Evolutionary conservation across 257 asterid species (phyloP).

Genomic region (Capsicum chinense): DNA sequence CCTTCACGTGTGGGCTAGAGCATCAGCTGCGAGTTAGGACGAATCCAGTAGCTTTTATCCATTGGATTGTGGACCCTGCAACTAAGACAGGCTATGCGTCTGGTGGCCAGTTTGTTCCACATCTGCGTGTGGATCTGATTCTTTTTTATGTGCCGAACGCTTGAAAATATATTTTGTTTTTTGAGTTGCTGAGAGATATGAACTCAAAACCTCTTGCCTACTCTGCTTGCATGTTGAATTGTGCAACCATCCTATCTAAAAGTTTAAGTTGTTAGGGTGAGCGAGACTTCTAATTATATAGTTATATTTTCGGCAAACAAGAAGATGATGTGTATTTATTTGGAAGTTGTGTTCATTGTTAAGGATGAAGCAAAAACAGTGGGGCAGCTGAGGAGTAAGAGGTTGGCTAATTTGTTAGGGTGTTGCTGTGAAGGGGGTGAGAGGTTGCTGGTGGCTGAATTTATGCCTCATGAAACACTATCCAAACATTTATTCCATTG

Average conservation of each 20-base stretch:
- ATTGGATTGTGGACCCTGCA: background rate
- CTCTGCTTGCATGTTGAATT: background rate
- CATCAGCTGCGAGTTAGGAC: background rate
- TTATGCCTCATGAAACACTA: constrained; percentile 56
- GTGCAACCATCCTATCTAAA: background rate
- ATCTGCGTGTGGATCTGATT: background rate
- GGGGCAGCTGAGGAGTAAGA: constrained; percentile 52
- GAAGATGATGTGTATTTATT: background rate
- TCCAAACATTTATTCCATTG: constrained; percentile 57
- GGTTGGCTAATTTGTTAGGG: constrained; percentile 53
- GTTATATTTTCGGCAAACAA: background rate
- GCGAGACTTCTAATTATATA: background rate
- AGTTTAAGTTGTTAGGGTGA: background rate
- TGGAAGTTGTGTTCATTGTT: constrained; percentile 25
- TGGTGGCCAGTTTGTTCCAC: background rate
- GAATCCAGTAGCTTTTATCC: background rate
- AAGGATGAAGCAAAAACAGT: constrained; percentile 53
- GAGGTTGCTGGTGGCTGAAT: constrained; percentile 54
- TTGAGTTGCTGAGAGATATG: background rate
- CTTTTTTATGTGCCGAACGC: background rate
- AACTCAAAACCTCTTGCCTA: background rate
- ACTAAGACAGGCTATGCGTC: background rate
- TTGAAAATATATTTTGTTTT: background rate
- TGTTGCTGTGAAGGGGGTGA: constrained; percentile 56
- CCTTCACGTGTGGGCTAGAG: background rate